These are phyloP conservation scores for Metschnikowia lunata DNA, from an alignment of 805 yeast genomes.

Conservation along the genomic window DNA sequence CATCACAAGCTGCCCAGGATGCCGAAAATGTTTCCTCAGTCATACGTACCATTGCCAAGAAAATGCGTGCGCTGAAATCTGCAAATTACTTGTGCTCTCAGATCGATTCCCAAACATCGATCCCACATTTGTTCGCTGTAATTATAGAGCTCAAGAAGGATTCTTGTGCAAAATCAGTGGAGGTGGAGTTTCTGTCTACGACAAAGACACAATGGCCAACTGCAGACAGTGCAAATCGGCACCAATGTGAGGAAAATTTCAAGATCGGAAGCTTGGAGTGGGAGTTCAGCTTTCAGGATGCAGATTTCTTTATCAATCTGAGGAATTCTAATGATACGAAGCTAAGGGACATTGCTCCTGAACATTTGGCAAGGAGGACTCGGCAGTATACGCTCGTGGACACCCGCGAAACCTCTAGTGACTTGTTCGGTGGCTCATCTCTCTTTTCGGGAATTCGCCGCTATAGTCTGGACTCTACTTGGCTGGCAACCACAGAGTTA, in stretches of 20 bases:
- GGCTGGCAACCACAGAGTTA: conserved; percentile 2
- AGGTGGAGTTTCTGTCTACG: conserved; percentile 40
- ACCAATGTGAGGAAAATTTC: conserved; percentile 43
- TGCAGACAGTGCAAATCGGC: conserved; percentile 46
- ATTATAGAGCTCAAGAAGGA: conserved; percentile 43
- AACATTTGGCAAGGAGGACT: conserved; percentile 41
- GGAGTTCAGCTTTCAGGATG: conserved; percentile 35
- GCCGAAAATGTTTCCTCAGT: background rate
- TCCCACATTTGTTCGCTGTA: conserved; percentile 52
- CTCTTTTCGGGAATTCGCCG: background rate
- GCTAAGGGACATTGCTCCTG: conserved; percentile 37
- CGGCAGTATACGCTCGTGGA: conserved; percentile 22
- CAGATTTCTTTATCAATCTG: conserved; percentile 41
- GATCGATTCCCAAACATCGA: conserved; percentile 37
- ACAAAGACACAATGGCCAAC: conserved; percentile 50
- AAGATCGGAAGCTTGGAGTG: conserved; percentile 46
- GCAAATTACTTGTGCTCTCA: conserved; percentile 35
- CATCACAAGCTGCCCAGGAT: background rate
- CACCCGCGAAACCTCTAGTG: conserved; percentile 6
- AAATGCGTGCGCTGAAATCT: conserved; percentile 24
- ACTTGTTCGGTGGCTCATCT: conserved; percentile 2
- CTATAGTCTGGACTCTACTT: conserved; percentile 1
- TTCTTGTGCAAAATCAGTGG: conserved; percentile 33
- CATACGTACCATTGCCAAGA: conserved; percentile 8
- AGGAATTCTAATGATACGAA: conserved; percentile 42